Evolutionary conservation across 2,329 filamentous ascomycete genomes (phyloP).

Genomic region (Venturia pyrina): DNA sequence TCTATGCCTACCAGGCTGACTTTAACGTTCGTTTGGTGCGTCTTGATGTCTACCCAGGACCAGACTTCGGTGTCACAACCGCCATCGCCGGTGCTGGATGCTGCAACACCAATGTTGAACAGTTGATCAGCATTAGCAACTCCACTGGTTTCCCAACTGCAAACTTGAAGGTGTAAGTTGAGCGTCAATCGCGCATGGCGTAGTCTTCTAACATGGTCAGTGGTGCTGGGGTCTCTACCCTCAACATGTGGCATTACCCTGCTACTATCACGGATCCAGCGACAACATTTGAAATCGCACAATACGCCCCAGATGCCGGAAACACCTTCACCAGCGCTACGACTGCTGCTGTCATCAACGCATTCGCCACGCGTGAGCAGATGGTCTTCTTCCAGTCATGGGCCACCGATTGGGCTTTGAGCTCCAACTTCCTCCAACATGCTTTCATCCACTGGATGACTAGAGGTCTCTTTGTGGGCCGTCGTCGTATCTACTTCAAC

Average conservation of each 20-base stretch:
- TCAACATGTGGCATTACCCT: constrained; percentile 46
- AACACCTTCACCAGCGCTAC: constrained; percentile 27
- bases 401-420: constrained; percentile 34
- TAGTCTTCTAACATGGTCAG: too few species aligned
- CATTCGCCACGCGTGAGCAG: constrained; percentile 42
- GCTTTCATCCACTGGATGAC: constrained; percentile 49
- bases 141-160: constrained; percentile 40
- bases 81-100: constrained; percentile 32
- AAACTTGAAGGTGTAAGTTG: constrained; percentile 20
- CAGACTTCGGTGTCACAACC: constrained; percentile 29
- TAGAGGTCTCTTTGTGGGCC: constrained; percentile 41
- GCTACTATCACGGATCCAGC: constrained; percentile 40
- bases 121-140: constrained; percentile 40
- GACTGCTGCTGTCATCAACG: constrained; percentile 46
- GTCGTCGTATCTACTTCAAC: constrained; percentile 39
- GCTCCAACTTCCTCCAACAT: constrained; percentile 46
- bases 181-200: too few species aligned
- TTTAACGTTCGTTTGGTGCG: constrained; percentile 49
- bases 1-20: constrained; percentile 43
- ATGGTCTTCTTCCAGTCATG: constrained; percentile 46
- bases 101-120: constrained; percentile 39
- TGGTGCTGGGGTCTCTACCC: constrained; percentile 36
- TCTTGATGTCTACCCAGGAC: constrained; percentile 41
- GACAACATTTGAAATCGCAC: constrained; percentile 40
- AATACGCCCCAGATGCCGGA: constrained; percentile 35